These are phyloP conservation scores for Penicillium palitans DNA, from an alignment of 2,329 filamentous ascomycete species.

Conservation along the genomic window DNA sequence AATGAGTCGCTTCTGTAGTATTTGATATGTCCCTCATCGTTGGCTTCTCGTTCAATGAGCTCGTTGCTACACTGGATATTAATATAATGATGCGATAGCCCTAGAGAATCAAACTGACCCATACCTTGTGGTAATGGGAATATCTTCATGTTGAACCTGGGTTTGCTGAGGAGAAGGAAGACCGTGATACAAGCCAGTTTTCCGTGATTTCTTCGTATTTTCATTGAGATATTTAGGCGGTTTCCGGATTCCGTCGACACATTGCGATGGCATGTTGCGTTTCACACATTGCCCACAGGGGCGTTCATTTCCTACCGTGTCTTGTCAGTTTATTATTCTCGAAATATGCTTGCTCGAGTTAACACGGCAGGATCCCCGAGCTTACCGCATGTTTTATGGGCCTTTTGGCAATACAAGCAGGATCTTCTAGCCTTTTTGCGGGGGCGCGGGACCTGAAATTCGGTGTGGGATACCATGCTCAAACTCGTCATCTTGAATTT, in stretches of 20 bases:
- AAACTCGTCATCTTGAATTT: neutral
- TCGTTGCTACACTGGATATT: neutral
- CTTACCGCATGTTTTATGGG: conserved; percentile 19
- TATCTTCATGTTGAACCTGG: neutral
- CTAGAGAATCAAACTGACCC: neutral
- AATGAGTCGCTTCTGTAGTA: neutral
- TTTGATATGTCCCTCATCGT: neutral
- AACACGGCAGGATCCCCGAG: neutral
- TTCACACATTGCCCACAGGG: conserved; percentile 13
- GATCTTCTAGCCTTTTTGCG: conserved; percentile 16
- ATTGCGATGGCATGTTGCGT: conserved; percentile 5
- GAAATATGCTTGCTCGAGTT: neutral
- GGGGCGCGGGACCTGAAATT: neutral
- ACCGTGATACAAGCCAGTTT: neutral
- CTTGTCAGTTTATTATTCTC: neutral
- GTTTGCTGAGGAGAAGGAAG: neutral
- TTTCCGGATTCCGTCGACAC: conserved; percentile 15
- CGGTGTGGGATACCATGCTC: neutral
- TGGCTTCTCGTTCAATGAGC: neutral
- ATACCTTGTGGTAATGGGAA: neutral
- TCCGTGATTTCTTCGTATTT: neutral
- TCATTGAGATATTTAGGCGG: conserved; percentile 13
- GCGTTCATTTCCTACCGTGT: conserved; percentile 10
- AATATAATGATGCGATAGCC: neutral
- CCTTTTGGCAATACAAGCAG: conserved; percentile 14